Base-by-base conservation (phyloP, 192 early-diverging fungal genomes). In the Coemansia sp. region DNA sequence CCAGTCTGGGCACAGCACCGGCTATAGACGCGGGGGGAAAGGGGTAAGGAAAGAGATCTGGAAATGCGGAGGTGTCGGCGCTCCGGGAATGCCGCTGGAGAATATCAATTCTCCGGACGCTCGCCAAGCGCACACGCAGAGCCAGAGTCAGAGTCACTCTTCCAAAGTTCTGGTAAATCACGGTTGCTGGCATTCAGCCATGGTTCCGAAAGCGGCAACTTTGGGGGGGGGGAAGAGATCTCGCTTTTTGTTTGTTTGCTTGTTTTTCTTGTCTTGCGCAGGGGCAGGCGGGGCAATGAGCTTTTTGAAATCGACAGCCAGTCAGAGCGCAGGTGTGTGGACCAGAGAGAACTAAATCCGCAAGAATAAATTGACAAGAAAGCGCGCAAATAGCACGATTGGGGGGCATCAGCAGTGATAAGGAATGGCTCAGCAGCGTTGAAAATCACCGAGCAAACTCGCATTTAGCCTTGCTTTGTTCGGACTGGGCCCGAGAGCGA, bases 51-150 rank as follows among this genome's bases (percentile, higher is more conserved):
- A 14, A 14, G 12, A 14, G 42, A 14, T 16, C 42, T 12, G 42
- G 12, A 45, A 45, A 7, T 14, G 12, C 54, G 54, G 54, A 56
- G 29, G 30, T 32, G 5, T 56, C 54, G 54, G 54, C 30, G 31
- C 54, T 56, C 54, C 54, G 54, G 54, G 28, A 5, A 1, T 14
- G 30, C 54, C 54, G 54, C 11, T 56, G 54, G 28, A 56, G 32
- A 56, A 14, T 10, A 14, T 28, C 54, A 56, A 32, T 56, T 56
- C 54, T 56, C 54, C 54, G 54, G 42, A 45, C 42, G 16, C 16
- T 45, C 42, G 42, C 42, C 12, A 45, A 45, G 12, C 12, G 42
- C 42, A 45, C 42, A 11, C 42, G 3, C 42, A 45, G 42, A 45
- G 42, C 12, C 42, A 45, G 10, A 14, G 12, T 11, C 3, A 11